Evolutionary conservation across 2,329 filamentous ascomycete genomes (phyloP).

Genomic region (Penicillium brevicompactum): DNA sequence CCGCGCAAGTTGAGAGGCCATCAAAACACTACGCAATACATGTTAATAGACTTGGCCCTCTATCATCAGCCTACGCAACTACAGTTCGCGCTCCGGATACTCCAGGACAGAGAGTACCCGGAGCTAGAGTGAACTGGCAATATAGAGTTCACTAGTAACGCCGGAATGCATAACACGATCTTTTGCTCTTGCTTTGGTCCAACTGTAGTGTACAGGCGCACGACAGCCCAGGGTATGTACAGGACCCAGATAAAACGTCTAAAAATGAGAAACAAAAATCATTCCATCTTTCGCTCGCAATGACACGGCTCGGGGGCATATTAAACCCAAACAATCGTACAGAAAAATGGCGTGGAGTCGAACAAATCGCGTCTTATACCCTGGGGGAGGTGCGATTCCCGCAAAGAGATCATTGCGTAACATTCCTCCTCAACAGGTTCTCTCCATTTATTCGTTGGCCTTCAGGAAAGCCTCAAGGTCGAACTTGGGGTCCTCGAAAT

Average conservation of each 20-base stretch:
- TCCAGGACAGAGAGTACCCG: background rate
- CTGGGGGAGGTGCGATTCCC: slow-evolving; percentile 35
- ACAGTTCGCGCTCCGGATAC: background rate
- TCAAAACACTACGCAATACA: background rate
- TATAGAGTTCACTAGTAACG: slow-evolving; percentile 21
- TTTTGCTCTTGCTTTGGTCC: slow-evolving; percentile 40
- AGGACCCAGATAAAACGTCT: slow-evolving; percentile 45
- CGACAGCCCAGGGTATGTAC: slow-evolving; percentile 45
- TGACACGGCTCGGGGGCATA: slow-evolving; percentile 41
- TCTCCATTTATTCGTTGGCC: slow-evolving; percentile 53
- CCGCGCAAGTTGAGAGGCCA: slow-evolving; percentile 24
- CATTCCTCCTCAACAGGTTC: slow-evolving; percentile 31
- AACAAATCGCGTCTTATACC: slow-evolving; percentile 37
- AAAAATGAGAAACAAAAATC: slow-evolving; percentile 39
- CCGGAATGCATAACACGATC: slow-evolving; percentile 36
- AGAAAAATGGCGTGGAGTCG: slow-evolving; percentile 37
- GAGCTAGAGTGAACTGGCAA: background rate
- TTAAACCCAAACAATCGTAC: slow-evolving; percentile 48
- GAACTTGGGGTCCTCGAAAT: slow-evolving; percentile 86
- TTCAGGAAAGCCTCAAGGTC: slow-evolving; percentile 85
- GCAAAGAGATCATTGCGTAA: slow-evolving; percentile 34
- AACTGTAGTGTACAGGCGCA: slow-evolving; percentile 44
- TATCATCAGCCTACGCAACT: slow-evolving; percentile 1
- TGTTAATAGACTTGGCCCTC: slow-evolving; percentile 6
- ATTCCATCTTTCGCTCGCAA: slow-evolving; percentile 45